Conservation (phyloP, 805 yeast genomes). For the Myxozyma monticola region DNA sequence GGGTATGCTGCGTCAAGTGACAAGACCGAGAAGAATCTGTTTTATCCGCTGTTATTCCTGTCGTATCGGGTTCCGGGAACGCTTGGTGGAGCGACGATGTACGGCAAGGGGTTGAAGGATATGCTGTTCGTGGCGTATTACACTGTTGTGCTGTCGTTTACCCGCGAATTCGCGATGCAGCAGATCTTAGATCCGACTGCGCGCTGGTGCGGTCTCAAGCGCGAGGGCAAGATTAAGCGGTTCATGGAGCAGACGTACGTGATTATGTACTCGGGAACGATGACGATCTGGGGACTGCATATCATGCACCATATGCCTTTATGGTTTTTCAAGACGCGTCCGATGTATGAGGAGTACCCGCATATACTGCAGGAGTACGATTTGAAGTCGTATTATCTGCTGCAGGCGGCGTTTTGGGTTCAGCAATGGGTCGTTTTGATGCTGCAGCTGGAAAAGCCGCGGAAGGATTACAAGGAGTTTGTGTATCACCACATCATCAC, state of each 20-base stretch:
- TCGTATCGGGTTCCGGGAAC: constrained; percentile 41
- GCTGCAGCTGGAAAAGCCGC: constrained; percentile 87
- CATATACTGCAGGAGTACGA: constrained; percentile 68
- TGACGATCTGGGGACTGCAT: constrained; percentile 85
- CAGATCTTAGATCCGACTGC: constrained; percentile 75
- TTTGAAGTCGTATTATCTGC: constrained; percentile 79
- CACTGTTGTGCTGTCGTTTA: constrained; percentile 84
- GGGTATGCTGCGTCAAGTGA: constrained; percentile 2
- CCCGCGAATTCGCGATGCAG: constrained; percentile 90
- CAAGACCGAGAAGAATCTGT: constrained; percentile 7
- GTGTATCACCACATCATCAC: constrained; percentile 93
- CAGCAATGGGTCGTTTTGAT: constrained; percentile 86
- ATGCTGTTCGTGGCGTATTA: constrained; percentile 74
- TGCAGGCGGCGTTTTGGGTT: constrained; percentile 97
- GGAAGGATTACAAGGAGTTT: constrained; percentile 89
- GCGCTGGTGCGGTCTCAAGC: constrained; percentile 48
- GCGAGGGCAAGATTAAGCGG: constrained; percentile 63
- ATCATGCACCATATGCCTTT: constrained; percentile 81
- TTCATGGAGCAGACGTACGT: constrained; percentile 93
- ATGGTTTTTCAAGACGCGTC: constrained; percentile 85
- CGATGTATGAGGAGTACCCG: constrained; percentile 80
- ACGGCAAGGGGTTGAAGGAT: constrained; percentile 87
- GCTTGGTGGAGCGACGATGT: constrained; percentile 38
- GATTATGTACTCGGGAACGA: constrained; percentile 71
- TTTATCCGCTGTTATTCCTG: constrained; percentile 25